Base-by-base conservation (phyloP, 2,329 filamentous ascomycete genomes). In the Lojkania enalia region DNA sequence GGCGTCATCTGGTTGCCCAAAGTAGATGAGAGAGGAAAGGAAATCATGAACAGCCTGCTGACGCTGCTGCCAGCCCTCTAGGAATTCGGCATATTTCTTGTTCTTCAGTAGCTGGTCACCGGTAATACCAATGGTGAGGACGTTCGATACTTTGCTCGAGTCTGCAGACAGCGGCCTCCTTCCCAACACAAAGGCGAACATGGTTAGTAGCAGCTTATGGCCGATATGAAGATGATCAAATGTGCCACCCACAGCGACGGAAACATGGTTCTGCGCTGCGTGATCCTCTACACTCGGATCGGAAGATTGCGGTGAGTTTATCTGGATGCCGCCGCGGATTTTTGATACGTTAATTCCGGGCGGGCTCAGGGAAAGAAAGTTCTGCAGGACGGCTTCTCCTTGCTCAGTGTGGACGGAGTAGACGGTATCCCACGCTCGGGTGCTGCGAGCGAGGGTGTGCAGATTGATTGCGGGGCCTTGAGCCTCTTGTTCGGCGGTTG, bases 181-280 rank as follows among this genome's bases (percentile, higher is more conserved):
- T 25, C 82, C 80, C 44, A 87, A 77, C 13, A 90, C 78, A 44
- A 96, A 81, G 0, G 85, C 82, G 0, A 87, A 88, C 49, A 91
- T 91, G n/a, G 91, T 90, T 15, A 99, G 81, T 15, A 99, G 80
- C n/a, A 97, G 78, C 72, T 97, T 99, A 74, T 99, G 94, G 4
- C 94, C 94, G 3, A 88, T 85, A 66, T 99, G 94, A 16, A 99
- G 80, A 70, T 97, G 90, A 68, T 99, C 94, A 71, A 97, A 99
- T 0, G 94, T 99, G 7, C 94, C 94, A 20, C 92, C 94, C 11
- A 97, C 82, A 40, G 86, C 88, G 38, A 95, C 86, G 12, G 82
- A 79, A 47, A 76, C 72, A 66, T 88, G 81, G 31, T 69, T 63
- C n/a, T 38, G 49, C 13, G 50, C 4, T 20, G 19, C 38, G 15